Base-by-base conservation (phyloP, 2,329 filamentous ascomycete species). In the Diplocarpon mali region DNA sequence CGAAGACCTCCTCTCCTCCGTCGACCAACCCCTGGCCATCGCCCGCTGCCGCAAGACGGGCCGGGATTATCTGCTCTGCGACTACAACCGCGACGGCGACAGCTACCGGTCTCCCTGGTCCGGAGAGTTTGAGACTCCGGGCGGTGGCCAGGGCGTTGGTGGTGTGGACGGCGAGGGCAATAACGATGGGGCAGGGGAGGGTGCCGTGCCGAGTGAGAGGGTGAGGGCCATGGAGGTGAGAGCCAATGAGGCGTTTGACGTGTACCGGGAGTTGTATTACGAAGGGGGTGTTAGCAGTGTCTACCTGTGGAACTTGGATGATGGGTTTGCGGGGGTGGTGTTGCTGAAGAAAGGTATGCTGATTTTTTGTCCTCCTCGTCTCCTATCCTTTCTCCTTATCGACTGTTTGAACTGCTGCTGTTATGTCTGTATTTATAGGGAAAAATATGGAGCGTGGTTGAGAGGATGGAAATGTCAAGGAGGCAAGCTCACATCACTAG, bases 21-120 rank as follows among this genome's bases (percentile, higher is more conserved):
- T 98, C 57, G 92, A 98, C 67, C 90, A 96, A 66, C 92, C 92
- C 17, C 81, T 98, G 46, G 80, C 84, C 48, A 76, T 93, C 52
- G 81, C 83, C 58, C 83, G 85, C 54, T 96, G 92, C 73, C 78
- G 79, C 57, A 85, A 89, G 67, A 84, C 86, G 28, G 87, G 88
- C 58, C 85, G 90, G 56, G 92, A 96, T 69, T 98, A 95, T 71
- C 79, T 98, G 41, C 84, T 95, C 60, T 98, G 92, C 73, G 92
- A 98, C 75, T 98, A 98, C 76, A 98, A 98, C 75, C 89, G 92
- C 53, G 92, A 98, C 67, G 92, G 92, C 51, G 90, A 95, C 69
- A 93, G 85, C 68, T 95, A 95, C 75, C 84, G 92, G 51, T 94
- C 86, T 54, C 92, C 92, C n/a, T 98, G 92, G 92, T 92, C 83